Evolutionary conservation across 2,329 filamentous ascomycete species (phyloP).

Genomic region (Colletotrichum sojae): DNA sequence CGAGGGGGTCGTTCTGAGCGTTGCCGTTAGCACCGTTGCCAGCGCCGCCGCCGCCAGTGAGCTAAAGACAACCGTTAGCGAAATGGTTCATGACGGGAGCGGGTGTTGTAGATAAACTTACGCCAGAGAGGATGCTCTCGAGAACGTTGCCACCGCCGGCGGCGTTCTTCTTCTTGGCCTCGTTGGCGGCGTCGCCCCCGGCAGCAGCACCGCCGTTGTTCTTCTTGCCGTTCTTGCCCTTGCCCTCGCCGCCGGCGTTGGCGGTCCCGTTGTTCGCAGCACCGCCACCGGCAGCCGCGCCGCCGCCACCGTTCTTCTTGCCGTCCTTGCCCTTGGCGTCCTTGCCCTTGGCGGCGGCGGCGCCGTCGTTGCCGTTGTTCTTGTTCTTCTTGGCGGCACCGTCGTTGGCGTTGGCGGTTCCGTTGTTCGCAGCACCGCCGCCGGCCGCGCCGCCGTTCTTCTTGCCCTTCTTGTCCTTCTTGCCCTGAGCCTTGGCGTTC

Average conservation of each 20-base stretch:
- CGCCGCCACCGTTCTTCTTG: slow-evolving; percentile 17
- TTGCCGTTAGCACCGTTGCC: not conserved
- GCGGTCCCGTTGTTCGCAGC: slow-evolving; percentile 37
- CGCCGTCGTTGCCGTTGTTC: not conserved
- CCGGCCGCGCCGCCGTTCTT: slow-evolving; percentile 6
- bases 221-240: not conserved
- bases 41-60: slow-evolving; percentile 4
- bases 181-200: not conserved
- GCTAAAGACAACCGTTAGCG: slow-evolving; percentile 7
- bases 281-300: not conserved
- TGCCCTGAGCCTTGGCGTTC: not conserved
- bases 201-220: not conserved
- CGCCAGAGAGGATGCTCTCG: slow-evolving; percentile 5
- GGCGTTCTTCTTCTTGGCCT: not conserved
- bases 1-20: slow-evolving; percentile 12
- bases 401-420: slow-evolving; percentile 18
- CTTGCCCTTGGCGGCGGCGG: slow-evolving; percentile 5
- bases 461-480: slow-evolving; percentile 16
- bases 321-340: slow-evolving; percentile 6
- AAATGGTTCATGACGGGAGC: not conserved
- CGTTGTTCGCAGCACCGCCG: slow-evolving; percentile 21
- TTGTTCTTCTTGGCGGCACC: slow-evolving; percentile 9
- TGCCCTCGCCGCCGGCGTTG: slow-evolving; percentile 12
- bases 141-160: slow-evolving; percentile 8
- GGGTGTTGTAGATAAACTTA: not conserved